Evolutionary conservation across 108 stramenopile species (phyloP), one percentile per base, ranked within the genome.

Genomic region (Discostella pseudostelligera): DNA sequence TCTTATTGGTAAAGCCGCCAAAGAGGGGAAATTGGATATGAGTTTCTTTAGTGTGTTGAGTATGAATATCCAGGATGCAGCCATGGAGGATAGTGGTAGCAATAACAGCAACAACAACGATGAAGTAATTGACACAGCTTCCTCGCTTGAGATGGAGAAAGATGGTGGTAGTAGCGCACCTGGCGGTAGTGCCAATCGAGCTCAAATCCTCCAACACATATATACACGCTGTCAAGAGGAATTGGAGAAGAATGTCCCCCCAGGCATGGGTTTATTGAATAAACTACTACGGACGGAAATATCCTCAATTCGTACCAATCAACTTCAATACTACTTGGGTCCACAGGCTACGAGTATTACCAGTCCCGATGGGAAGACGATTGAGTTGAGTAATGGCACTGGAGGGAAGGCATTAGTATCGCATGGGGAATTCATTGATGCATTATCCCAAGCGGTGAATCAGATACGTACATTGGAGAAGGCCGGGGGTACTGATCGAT

Each of bases 161-260:
- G 67, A 71, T 16, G 56, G 22, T 0, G n/a, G n/a, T n/a, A n/a
- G n/a, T n/a, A n/a, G n/a, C n/a, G n/a, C n/a, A n/a, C n/a, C n/a
- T n/a, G n/a, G n/a, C n/a, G n/a, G n/a, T n/a, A 54, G 56, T 42
- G 84, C 85, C 12, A 84, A 72, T 62, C 64, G 92, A 24, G 62
- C 79, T 36, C 84, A 87, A 44, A 87, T 93, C 49, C 68, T 93
- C 12, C 86, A 87, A 61, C 92, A 93, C 50, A 81, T 93, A 14
- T 89, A 93, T 62, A 93, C 92, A 2, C 79, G 92, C 1, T 93
- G 92, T 54, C 92, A 93, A 45, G 92, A 93, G 64, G 92, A 93
- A 56, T 76, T 93, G 9, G 92, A 93, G 62, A 89, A 89, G 76
- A 78, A 59, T 19, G 84, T 93, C 8, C 71, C 78, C 32, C 85